Base-by-base conservation (phyloP, 129 eudicot genomes). In the Lonicera japonica region DNA sequence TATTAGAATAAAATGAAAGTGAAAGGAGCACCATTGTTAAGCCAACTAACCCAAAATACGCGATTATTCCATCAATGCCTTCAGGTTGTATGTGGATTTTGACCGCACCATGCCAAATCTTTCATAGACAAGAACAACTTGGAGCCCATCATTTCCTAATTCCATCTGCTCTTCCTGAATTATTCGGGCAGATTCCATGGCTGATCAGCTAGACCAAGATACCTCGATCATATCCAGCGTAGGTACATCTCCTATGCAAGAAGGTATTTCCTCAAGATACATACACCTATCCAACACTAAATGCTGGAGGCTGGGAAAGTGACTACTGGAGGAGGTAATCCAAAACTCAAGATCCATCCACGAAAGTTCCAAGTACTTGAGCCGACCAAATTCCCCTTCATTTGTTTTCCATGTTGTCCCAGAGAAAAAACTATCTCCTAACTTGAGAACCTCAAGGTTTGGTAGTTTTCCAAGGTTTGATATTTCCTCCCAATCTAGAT, bases 391-490 rank as follows among this genome's bases (percentile, higher is more conserved):
- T 43, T 61, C 76, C 56, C 72, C 79, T 14, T 69, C 69, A 39
- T 45, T 38, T 38, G 79, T 68, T 25, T 78, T 73, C 83, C 79
- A 78, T 10, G 34, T 25, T 19, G 50, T 61, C 22, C 83, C 83
- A 23, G 52, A 24, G 50, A 59, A 78, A 19, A 60, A 67, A 20
- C 19, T 13, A 18, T 51, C 21, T 34, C 56, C 58, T 48, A 78
- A 47, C 43, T 78, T 73, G 10, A 78, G 71, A 54, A 74, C 64
- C 63, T 78, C 79, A 11, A 78, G 75, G 18, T 68, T 68, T 0
- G 83, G 79, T 39, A 73, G 56, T 63, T 38, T 69, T 12, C 76
- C 73, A 6, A 78, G 59, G 1, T 20, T 54, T 6, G 69, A 69
- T 55, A 78, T 52, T 21, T 78, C 76, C 5, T 15, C 29, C 83